Evolutionary conservation across 2,329 filamentous ascomycete genomes (phyloP), one percentile per base, ranked within the genome.

Genomic region (Colletotrichum sp.): DNA sequence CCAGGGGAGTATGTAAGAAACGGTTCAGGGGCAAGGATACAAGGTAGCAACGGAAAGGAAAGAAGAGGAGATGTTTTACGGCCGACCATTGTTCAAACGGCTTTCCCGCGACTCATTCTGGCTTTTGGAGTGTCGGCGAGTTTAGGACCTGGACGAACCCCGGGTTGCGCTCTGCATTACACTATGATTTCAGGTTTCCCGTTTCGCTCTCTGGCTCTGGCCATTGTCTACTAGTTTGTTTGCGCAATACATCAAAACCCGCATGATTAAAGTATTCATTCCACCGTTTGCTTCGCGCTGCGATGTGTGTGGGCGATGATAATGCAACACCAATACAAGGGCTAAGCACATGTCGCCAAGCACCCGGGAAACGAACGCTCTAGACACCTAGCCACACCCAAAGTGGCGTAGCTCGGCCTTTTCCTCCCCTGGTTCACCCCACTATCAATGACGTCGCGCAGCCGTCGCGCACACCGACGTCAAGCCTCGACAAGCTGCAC

Each of bases 81-180:
- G 75, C 52, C 67, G 71, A 44, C 49, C 65, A 76, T 44, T 30
- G 75, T 68, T 65, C 32, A 72, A 73, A 77, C 30, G 72, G 75
- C 66, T 69, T 72, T 70, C 63, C 44, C 59, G 65, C 62, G 63
- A 71, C 64, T 71, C 57, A 57, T 76, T 75, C 62, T 74, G 74
- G 74, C 62, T 76, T 71, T 69, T 70, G 68, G 69, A 71, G 69
- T 78, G 75, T 76, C 67, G 71, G 75, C 71, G 77, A 72, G 75
- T 77, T 18, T 59, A 68, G 75, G 68, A 68, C 62, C 72, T 62
- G 64, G 75, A 49, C 55, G 36, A 60, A 32, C 32, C 66, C 66
- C 63, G 32, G 71, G 75, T 71, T 71, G 68, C 67, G 64, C 62
- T 76, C 71, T 71, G 62, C 67, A 64, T 71, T 26, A 44, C 73